Conservation (phyloP, 495 filamentous ascomycete genomes). For the Bombardia bombarda region DNA sequence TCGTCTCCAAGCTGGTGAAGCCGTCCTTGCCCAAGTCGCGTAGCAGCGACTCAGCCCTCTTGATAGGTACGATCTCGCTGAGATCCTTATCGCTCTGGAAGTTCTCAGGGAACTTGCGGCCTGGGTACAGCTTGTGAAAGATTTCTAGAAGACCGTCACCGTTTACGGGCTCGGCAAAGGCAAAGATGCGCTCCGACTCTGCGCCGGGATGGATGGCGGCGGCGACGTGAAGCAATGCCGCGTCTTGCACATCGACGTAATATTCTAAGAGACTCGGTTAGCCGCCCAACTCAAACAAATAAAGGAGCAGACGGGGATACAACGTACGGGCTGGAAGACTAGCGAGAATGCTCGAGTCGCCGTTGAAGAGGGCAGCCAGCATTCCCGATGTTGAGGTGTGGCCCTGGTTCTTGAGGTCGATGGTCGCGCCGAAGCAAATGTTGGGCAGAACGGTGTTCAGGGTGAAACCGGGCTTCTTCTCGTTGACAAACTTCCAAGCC, state of each 20-base stretch:
- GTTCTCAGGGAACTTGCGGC: too few species aligned
- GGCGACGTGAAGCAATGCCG: too few species aligned
- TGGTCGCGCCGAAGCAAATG: slow-evolving; percentile 26
- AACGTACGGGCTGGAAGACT: slow-evolving; percentile 1
- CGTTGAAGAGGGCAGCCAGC: slow-evolving; percentile 21
- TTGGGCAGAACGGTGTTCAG: slow-evolving; percentile 43
- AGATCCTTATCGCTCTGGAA: too few species aligned
- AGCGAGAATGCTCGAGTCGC: slow-evolving; percentile 4
- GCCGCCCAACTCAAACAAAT: not conserved
- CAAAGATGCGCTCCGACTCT: too few species aligned
- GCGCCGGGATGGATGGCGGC: too few species aligned
- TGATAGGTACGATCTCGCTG: too few species aligned
- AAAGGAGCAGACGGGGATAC: not conserved
- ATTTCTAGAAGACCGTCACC: too few species aligned
- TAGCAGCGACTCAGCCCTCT: too few species aligned
- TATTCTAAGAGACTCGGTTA: slow-evolving; percentile 17
- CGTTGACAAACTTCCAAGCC: slow-evolving; percentile 42
- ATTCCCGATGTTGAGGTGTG: slow-evolving; percentile 9
- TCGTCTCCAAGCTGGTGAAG: too few species aligned
- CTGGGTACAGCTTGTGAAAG: too few species aligned
- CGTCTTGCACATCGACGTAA: slow-evolving; percentile 41
- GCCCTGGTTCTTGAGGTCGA: slow-evolving; percentile 20
- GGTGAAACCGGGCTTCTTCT: slow-evolving; percentile 38
- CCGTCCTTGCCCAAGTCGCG: too few species aligned
- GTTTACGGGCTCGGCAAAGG: too few species aligned